Evolutionary conservation across 257 asterid genomes (phyloP).

Genomic region (Petrea volubilis): DNA sequence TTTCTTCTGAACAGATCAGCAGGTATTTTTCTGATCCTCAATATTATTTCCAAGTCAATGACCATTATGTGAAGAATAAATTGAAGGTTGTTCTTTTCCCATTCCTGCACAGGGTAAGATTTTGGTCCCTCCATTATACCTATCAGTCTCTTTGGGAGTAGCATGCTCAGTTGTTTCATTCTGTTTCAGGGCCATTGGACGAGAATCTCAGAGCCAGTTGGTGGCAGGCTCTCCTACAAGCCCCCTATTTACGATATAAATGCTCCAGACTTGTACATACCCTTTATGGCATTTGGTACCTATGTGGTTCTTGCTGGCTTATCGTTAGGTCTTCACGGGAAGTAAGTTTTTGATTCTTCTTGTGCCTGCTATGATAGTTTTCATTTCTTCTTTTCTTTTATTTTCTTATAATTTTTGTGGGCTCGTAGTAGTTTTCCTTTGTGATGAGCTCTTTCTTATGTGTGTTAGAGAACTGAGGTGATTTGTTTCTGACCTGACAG

Average conservation of each 20-base stretch:
- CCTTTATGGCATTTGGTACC: conserved; percentile 59
- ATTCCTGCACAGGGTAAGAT: conserved; percentile 55
- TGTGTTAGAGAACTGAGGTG: not conserved
- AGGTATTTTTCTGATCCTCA: conserved; percentile 59
- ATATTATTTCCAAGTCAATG: conserved; percentile 63
- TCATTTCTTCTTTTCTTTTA: not conserved
- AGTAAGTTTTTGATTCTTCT: conserved; percentile 36
- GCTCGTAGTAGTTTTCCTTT: not conserved
- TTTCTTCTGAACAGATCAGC: conserved; percentile 40
- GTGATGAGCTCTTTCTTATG: not conserved
- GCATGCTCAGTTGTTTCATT: conserved; percentile 12
- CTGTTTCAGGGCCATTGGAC: conserved; percentile 58
- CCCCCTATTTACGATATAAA: conserved; percentile 58
- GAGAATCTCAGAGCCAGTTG: conserved; percentile 59
- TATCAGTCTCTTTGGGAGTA: not conserved
- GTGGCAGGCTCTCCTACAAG: conserved; percentile 59
- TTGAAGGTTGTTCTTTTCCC: conserved; percentile 63
- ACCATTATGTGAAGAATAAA: conserved; percentile 59
- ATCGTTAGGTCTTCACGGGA: conserved; percentile 50
- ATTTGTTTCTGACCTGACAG: not conserved
- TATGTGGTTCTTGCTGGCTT: conserved; percentile 57
- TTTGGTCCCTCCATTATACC: not conserved
- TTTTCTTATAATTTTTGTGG: not conserved
- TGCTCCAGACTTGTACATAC: conserved; percentile 62
- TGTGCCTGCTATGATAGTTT: not conserved